A percentile compares a stretch with the other conserved stretches of the same genome.
Evolutionary conservation across 1,139 yeast species (phyloP).

Genomic region (Kodamaea sp.): DNA sequence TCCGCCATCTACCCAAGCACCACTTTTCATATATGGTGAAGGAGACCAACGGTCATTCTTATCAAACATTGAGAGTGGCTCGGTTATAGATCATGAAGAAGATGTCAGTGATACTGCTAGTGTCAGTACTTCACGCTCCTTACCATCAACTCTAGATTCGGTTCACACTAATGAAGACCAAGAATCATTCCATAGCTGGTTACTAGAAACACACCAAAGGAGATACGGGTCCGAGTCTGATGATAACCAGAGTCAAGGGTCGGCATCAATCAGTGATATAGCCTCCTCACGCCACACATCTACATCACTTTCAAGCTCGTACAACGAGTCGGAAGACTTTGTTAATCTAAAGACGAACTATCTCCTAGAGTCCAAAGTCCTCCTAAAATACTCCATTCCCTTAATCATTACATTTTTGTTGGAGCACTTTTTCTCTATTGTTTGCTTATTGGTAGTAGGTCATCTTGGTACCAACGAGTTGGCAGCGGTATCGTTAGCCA

Average conservation of each 20-base stretch:
- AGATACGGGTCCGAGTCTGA: conserved; percentile 37
- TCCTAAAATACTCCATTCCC: conserved; percentile 61
- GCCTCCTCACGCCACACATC: conserved; percentile 8
- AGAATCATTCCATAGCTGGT: conserved; percentile 59
- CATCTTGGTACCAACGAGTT: conserved; percentile 70
- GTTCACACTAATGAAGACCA: conserved; percentile 52
- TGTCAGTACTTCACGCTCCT: conserved; percentile 54
- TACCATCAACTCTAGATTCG: conserved; percentile 63
- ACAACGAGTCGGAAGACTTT: conserved; percentile 36
- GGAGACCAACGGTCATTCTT: conserved; percentile 70
- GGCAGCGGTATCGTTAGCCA: conserved; percentile 82
- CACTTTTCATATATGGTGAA: conserved; percentile 62
- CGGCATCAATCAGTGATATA: conserved; percentile 8
- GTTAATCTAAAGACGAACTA: conserved; percentile 47
- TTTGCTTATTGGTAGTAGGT: conserved; percentile 71
- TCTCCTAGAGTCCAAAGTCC: conserved; percentile 46
- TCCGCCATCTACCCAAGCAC: conserved; percentile 73
- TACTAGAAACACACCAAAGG: conserved; percentile 67
- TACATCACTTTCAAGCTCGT: conserved; percentile 11
- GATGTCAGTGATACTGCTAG: conserved; percentile 54
- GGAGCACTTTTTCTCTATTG: conserved; percentile 72
- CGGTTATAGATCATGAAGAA: conserved; percentile 41
- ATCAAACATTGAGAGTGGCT: conserved; percentile 41
- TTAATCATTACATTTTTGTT: conserved; percentile 65
- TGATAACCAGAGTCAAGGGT: conserved; percentile 6